Percentiles rank a stretch among this genome's conserved stretches.
Evolutionary conservation across 805 yeast genomes (phyloP).

Genomic region (Starmerella apis): DNA sequence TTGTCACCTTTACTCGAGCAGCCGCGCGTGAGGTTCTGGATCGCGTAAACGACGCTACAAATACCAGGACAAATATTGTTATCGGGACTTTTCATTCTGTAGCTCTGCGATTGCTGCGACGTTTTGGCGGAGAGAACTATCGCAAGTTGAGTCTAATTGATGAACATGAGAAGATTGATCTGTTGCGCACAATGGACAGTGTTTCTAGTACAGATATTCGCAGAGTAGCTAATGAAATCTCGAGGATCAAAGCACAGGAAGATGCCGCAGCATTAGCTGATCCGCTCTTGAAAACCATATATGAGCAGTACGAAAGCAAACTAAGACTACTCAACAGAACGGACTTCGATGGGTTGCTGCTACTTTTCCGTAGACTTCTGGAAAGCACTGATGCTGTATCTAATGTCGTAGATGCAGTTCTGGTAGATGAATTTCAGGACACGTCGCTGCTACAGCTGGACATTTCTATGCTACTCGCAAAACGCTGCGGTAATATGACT

Average conservation of each 20-base stretch:
- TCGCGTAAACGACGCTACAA: conserved; percentile 36
- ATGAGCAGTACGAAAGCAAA: conserved; percentile 49
- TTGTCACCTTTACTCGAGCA: conserved; percentile 85
- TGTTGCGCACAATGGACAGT: conserved; percentile 28
- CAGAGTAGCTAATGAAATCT: conserved; percentile 28
- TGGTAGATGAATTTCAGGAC: conserved; percentile 93
- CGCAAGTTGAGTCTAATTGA: conserved; percentile 50
- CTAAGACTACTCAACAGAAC: conserved; percentile 38
- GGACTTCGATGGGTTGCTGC: conserved; percentile 78
- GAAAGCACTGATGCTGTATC: conserved; percentile 30
- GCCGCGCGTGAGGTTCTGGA: conserved; percentile 81
- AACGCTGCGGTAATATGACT: conserved; percentile 41
- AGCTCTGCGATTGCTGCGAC: conserved; percentile 51
- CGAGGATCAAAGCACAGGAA: background rate
- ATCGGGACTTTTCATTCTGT: conserved; percentile 89
- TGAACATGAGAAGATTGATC: conserved; percentile 47
- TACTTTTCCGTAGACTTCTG: conserved; percentile 45
- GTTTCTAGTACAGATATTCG: conserved; percentile 18
- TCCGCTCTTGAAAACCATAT: background rate
- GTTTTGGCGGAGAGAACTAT: conserved; percentile 37
- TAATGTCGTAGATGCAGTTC: conserved; percentile 52
- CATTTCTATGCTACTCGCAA: conserved; percentile 46
- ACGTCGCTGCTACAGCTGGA: conserved; percentile 69
- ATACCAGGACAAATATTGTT: conserved; percentile 36
- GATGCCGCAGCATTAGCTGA: background rate